Base-by-base conservation (phyloP, 2,329 filamentous ascomycete genomes). In the Diplodia seriata region DNA sequence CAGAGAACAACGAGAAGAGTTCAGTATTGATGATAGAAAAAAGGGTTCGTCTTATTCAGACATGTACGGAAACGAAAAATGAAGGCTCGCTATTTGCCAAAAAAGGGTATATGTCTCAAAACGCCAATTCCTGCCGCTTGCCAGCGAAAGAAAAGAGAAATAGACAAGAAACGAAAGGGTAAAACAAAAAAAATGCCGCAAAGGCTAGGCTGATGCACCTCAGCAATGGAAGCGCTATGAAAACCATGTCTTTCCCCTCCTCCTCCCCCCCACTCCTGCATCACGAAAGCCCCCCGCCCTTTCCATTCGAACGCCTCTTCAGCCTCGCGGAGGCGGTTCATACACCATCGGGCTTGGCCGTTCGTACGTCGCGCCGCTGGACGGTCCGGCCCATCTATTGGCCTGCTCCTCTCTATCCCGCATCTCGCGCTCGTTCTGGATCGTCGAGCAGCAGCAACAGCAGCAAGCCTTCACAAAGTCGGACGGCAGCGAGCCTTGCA, bases 391-490 rank as follows among this genome's bases (percentile, higher is more conserved):
- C 74, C 73, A 78, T 38, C 75, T 69, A 67, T 77, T 74, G 53
- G 70, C 71, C 38, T 70, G 74, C 69, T 87, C 80, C 71, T 84
- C 81, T 64, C 82, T 74, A 12, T 74, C 74, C 61, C 75, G 75
- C 4, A 84, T 74, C 70, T 84, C 82, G 40, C 80, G 74, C 72
- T 84, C 82, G 69, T 80, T 80, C 71, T 82, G 80, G 64, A 83
- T 78, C 1, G 77, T 73, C 11, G 77, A 74, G 68, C 82, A 83
- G 57, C 76, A 77, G 14, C 76, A 77, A 70, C 81, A 84, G 68
- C 79, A 83, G 31, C 75, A 78, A 1, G 75, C 73, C 26, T 74
- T 73, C 0, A 77, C 67, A 18, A 77, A 68, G 70, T 84, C 82
- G 4, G 74, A 70, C 0, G 70, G 70, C 23, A 77, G 57, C 9